Conservation (phyloP, 2,329 filamentous ascomycete species). For the Ascochyta koolunga region DNA sequence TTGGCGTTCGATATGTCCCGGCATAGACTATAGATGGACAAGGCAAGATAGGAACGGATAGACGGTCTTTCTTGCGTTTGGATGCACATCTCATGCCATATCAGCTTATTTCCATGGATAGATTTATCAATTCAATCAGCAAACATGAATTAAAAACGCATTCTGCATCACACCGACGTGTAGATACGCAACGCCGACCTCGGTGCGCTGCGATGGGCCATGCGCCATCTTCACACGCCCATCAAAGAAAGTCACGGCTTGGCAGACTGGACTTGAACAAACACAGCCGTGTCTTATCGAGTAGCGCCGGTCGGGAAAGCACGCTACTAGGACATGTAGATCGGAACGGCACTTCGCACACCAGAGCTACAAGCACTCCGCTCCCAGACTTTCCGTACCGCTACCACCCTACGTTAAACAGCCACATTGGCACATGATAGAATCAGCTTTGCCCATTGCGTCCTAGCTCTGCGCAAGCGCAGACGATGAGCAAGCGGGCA, state of each 20-base stretch:
- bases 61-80: not conserved
- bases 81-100: constrained; percentile 6
- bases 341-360: constrained; percentile 6
- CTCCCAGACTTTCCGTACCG: no score
- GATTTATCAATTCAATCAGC: not conserved
- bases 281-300: constrained; percentile 14
- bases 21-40: constrained; percentile 7
- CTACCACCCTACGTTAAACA: no score
- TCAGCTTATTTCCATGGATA: constrained; percentile 1
- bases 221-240: not conserved
- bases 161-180: no score
- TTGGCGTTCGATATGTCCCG: constrained; percentile 2
- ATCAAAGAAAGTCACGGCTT: not conserved
- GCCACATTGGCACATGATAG: no score
- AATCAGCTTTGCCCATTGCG: no score
- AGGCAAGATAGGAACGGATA: constrained; percentile 1
- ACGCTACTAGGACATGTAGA: not conserved
- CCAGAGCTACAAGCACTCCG: not conserved
- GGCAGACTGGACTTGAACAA: not conserved
- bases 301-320: constrained; percentile 1
- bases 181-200: not conserved
- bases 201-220: not conserved
- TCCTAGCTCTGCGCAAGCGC: not conserved
- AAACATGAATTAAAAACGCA: no score
- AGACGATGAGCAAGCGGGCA: not conserved